Evolutionary conservation across 805 yeast species (phyloP), one percentile per base, ranked within the genome.

Genomic region (Hanseniaspora mollemarum): DNA sequence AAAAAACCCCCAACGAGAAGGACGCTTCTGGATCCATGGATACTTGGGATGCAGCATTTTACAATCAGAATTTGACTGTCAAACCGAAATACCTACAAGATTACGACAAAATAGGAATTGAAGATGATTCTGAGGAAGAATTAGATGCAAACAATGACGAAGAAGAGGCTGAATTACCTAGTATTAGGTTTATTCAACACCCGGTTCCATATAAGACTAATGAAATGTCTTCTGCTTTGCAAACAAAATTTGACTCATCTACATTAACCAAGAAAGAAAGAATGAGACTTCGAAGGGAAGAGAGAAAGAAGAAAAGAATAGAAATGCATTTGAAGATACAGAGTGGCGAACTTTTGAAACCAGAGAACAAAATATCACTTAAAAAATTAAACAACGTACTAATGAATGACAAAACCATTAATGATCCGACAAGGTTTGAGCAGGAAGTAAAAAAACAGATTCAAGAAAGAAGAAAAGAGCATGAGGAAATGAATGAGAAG

Each of bases 361-460:
- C 96, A 0, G 82, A 82, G 5, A 94, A 96, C 2, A 92, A 90
- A 63, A 83, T 92, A 24, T 85, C 83, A 59, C 69, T 87, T 40
- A 77, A 82, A 39, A 92, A 90, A 61, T 72, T 92, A 64, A 85
- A 87, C 87, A 82, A 75, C 58, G 95, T 87, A 0, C 68, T 83
- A 44, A 66, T 62, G 52, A 85, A 96, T 2, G 78, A 84, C 57
- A 94, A 85, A 53, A 86, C 92, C 6, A 82, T 88, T 43, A 71
- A 75, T 53, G 95, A 92, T 61, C 97, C 98, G 1, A 90, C 97
- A 0, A 77, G 77, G 3, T 81, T 87, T 57, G 98, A 90, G 60
- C 70, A 71, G 63, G 65, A 72, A 46, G 96, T 92, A 0, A 70
- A 75, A 40, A 63, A 68, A 22, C 92, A 88, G 54, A 82, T 87